Conservation (phyloP, 108 stramenopile genomes). For the Schizochytrium sp. region DNA sequence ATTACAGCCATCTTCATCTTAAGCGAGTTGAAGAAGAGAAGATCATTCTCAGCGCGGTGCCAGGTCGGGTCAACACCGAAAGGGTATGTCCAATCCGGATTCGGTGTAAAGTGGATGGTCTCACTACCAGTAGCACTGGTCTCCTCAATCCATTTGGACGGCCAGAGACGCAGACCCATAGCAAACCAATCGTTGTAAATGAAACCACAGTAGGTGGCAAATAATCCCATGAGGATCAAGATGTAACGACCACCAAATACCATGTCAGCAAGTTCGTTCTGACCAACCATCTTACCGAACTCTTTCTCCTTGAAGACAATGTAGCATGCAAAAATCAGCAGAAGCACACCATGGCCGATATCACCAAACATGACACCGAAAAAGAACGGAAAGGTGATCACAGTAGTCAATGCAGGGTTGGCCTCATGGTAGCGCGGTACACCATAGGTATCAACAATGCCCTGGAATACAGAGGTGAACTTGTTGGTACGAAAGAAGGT, state of each 20-base stretch:
- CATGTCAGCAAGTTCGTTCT: slow-evolving; percentile 83
- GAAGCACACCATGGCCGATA: slow-evolving; percentile 92
- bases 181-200: slow-evolving; percentile 99
- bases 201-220: slow-evolving; percentile 94
- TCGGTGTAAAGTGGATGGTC: slow-evolving; percentile 22
- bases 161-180: slow-evolving; percentile 91
- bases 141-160: slow-evolving; percentile 81
- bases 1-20: slow-evolving; percentile 99
- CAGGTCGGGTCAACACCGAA: slow-evolving; percentile 98
- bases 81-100: slow-evolving; percentile 88
- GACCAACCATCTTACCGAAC: slow-evolving; percentile 62
- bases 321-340: slow-evolving; percentile 80
- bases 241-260: slow-evolving; percentile 91
- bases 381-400: slow-evolving; percentile 97
- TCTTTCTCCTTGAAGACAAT: slow-evolving; percentile 82
- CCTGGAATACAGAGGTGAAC: slow-evolving; percentile 94
- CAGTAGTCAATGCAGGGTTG: slow-evolving; percentile 97
- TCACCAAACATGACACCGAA: slow-evolving; percentile 99
- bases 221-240: slow-evolving; percentile 96
- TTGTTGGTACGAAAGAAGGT: slow-evolving; percentile 96
- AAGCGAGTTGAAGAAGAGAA: slow-evolving; percentile 98
- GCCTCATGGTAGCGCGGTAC: slow-evolving; percentile 97
- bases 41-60: slow-evolving; percentile 93
- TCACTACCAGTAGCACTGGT: slow-evolving; percentile 66
- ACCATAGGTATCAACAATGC: slow-evolving; percentile 99